Percentiles rank a stretch among this genome's conserved stretches.
Conservation (phyloP, 768 basidiomycete species). For the Tylopilus intermedius region DNA sequence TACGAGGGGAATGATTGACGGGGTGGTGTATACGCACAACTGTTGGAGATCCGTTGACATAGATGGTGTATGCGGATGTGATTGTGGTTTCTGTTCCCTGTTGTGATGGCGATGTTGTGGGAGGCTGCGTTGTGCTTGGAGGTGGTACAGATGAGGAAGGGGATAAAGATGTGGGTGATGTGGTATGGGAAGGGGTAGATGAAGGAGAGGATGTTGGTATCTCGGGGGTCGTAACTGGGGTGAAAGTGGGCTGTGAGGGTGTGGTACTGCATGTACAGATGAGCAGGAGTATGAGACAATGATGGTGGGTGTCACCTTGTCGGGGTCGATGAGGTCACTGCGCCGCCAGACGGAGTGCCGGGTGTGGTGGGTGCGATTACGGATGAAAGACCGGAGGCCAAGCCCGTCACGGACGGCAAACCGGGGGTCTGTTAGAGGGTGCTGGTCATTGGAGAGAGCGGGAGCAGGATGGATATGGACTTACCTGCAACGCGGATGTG, state of each 20-base stretch:
- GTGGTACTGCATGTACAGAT: background rate
- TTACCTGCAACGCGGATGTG: background rate
- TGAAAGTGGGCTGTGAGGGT: background rate
- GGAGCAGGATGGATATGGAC: background rate
- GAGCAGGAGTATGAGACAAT: background rate
- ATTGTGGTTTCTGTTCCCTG: conserved; percentile 14
- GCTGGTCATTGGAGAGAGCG: background rate
- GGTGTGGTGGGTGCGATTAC: background rate
- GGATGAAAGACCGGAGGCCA: background rate
- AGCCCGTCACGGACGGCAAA: background rate
- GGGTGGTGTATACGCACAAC: conserved; percentile 12
- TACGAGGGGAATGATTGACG: background rate
- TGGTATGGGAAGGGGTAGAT: background rate
- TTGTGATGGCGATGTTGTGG: conserved; percentile 5
- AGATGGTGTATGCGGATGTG: conserved; percentile 19
- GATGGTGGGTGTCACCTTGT: conserved; percentile 12
- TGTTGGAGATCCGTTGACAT: conserved; percentile 11
- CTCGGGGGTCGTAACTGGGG: background rate
- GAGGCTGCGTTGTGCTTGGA: conserved; percentile 1
- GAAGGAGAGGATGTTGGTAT: conserved; percentile 5
- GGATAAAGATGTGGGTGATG: background rate
- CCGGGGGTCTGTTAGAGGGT: background rate
- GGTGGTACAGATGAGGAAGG: conserved; percentile 2
- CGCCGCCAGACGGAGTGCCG: background rate
- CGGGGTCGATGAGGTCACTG: background rate